These are phyloP conservation scores for Ophiostoma himal-ulmi DNA, from an alignment of 2,329 filamentous ascomycete genomes.

Conservation along the genomic window DNA sequence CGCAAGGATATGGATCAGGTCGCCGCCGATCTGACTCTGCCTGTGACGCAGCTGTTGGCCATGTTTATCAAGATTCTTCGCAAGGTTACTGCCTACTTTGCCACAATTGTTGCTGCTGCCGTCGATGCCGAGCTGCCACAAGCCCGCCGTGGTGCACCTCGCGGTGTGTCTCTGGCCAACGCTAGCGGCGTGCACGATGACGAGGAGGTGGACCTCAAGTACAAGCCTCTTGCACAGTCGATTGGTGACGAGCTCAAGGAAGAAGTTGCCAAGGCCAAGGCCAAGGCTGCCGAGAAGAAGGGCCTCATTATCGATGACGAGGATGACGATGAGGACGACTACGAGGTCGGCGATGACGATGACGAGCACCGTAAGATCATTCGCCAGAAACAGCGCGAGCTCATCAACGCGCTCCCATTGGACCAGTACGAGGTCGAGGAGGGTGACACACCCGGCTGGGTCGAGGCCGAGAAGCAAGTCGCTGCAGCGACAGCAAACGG, in stretches of 20 bases:
- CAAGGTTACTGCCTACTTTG: slow-evolving; percentile 77
- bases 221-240: slow-evolving; percentile 62
- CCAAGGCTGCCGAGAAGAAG: slow-evolving; percentile 1
- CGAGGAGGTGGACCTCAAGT: slow-evolving; percentile 59
- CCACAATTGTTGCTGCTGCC: slow-evolving; percentile 65
- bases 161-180: slow-evolving; percentile 54
- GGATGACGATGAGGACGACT: slow-evolving; percentile 56
- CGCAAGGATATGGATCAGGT: slow-evolving; percentile 78
- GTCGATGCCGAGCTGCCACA: slow-evolving; percentile 60
- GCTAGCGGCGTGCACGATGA: slow-evolving; percentile 63
- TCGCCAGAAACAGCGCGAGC: slow-evolving; percentile 64
- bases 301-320: slow-evolving; percentile 37
- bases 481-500: slow-evolving; percentile 43
- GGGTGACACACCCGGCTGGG: slow-evolving; percentile 56
- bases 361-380: slow-evolving; percentile 67
- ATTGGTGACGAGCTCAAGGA: slow-evolving; percentile 72
- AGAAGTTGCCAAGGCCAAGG: slow-evolving; percentile 13
- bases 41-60: slow-evolving; percentile 73
- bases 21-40: slow-evolving; percentile 70
- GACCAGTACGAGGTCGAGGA: slow-evolving; percentile 69
- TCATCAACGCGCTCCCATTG: slow-evolving; percentile 85
- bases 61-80: slow-evolving; percentile 97
- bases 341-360: slow-evolving; percentile 68
- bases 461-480: slow-evolving; percentile 71
- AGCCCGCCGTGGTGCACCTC: slow-evolving; percentile 39